Conservation (phyloP, 2,329 filamentous ascomycete genomes). For the Fusarium incarnatum region DNA sequence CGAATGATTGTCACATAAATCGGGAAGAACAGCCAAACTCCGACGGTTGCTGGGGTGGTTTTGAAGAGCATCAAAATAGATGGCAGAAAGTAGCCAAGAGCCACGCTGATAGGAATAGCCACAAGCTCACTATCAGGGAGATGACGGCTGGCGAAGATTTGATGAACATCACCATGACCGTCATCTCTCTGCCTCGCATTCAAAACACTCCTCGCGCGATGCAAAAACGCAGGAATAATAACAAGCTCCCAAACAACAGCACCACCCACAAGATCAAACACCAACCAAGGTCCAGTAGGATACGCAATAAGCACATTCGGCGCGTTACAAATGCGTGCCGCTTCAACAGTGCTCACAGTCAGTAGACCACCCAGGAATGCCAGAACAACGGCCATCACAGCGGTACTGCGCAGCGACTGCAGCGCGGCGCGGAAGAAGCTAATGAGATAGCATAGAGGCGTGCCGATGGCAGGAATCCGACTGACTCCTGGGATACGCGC, state of each 20-base stretch:
- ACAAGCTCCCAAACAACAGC: slow-evolving; percentile 64
- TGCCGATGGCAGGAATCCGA: slow-evolving; percentile 58
- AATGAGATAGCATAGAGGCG: slow-evolving; percentile 62
- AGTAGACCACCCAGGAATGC: slow-evolving; percentile 60
- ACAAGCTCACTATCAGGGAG: slow-evolving; percentile 65
- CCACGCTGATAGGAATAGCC: slow-evolving; percentile 64
- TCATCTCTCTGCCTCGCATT: slow-evolving; percentile 27
- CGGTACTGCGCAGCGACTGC: slow-evolving; percentile 55
- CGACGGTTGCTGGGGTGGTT: slow-evolving; percentile 52
- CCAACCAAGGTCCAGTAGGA: slow-evolving; percentile 58
- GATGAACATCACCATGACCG: slow-evolving; percentile 30
- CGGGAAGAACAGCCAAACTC: slow-evolving; percentile 65
- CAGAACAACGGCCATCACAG: slow-evolving; percentile 57
- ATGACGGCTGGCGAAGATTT: slow-evolving; percentile 49
- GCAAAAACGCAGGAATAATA: slow-evolving; percentile 62
- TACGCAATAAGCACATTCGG: slow-evolving; percentile 52
- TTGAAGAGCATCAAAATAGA: slow-evolving; percentile 60
- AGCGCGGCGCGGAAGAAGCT: slow-evolving; percentile 62
- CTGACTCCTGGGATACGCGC: slow-evolving; percentile 59
- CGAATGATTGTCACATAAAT: slow-evolving; percentile 61
- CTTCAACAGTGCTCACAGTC: slow-evolving; percentile 63
- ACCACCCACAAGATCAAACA: slow-evolving; percentile 62
- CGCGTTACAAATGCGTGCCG: slow-evolving; percentile 58
- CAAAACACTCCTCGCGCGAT: slow-evolving; percentile 55
- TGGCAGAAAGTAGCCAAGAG: slow-evolving; percentile 61